Evolutionary conservation across 176 grass and related monocot species (phyloP), one percentile per base, ranked within the genome.

Genomic region (Phoenix dactylifera): DNA sequence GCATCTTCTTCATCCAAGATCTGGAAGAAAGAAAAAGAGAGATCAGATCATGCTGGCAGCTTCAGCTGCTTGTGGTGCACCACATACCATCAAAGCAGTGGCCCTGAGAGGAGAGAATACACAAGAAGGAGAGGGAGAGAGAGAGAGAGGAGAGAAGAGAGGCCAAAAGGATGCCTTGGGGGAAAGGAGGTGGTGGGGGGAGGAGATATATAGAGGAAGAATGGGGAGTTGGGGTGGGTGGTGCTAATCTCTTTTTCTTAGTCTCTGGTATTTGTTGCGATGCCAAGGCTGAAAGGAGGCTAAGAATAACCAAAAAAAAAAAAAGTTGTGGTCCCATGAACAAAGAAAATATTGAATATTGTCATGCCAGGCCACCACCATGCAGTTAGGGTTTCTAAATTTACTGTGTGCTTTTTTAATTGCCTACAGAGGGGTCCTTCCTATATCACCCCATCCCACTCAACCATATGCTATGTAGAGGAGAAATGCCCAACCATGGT

Each of bases 1-100:
- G 35, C 2, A 30, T 30, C 5, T 5, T 6, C 10, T 9, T 32
- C 4, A 6, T 44, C 35, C 35, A 12, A 44, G 35, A 12, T 44
- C 10, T 44, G 2, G 10, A 44, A 14, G 35, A 44, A 44, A 44
- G 35, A 14, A 32, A 44, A 44, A 14, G 26, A 30, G 28, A 44
- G 35, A 44, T 86, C 79, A 86, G 83, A 86, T 86, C 83, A 78
- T 77, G 83, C 79, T 86, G 83, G 83, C 83, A 86, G 83, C 83
- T 86, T 86, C 78, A 86, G 59, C 83, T 75, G 67, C 83, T 86
- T 25, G 76, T 77, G 74, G 74, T 59, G 60, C 74, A 78, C 83
- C 18, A 54, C 24, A 39, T 4, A 7, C n/a, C 18, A 1, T 6
- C 54, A 55, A 22, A 19, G 17, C 0, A 3, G 2, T 20, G 5